Percentiles rank a stretch among this genome's conserved stretches.
Conservation (phyloP, 169 alveolate genomes). For the Eimeria brunetti region DNA sequence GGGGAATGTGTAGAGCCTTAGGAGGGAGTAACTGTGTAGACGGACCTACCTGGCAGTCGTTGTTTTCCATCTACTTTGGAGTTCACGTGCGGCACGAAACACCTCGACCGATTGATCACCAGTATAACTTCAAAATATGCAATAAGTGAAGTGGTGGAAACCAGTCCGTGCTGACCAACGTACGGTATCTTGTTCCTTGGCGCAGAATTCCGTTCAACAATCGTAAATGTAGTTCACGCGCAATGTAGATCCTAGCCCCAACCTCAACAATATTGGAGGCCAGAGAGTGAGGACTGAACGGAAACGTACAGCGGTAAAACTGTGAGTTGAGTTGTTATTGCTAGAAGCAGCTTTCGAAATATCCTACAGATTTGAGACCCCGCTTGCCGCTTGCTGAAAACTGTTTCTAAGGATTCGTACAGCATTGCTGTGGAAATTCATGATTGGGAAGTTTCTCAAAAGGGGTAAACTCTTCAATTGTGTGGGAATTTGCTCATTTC, state of each 20-base stretch:
- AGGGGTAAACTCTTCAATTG: not conserved
- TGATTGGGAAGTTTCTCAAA: not conserved
- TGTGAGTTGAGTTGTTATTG: not conserved
- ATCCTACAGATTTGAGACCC: not conserved
- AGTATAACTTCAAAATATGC: too few relatives aligned
- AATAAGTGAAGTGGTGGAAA: not conserved
- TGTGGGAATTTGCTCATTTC: not conserved
- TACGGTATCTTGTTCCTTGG: not conserved
- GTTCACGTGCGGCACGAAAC: not conserved
- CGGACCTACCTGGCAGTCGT: not conserved
- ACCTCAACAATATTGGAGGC: not conserved
- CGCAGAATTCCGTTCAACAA: not conserved
- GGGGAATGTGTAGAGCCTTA: too few relatives aligned
- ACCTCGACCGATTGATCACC: not conserved
- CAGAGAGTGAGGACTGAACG: not conserved
- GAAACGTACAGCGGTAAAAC: not conserved
- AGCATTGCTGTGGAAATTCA: not conserved
- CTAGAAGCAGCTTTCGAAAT: not conserved
- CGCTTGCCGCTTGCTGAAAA: not conserved
- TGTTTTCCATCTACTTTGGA: not conserved
- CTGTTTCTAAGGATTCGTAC: not conserved
- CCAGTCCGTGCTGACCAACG: not conserved
- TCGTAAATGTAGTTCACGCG: not conserved
- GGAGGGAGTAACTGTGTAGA: not conserved
- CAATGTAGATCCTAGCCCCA: not conserved